phyloP scores from a whole-genome alignment of 2,329 filamentous ascomycete species.

The Pseudogymnoascus sp. region DNA sequence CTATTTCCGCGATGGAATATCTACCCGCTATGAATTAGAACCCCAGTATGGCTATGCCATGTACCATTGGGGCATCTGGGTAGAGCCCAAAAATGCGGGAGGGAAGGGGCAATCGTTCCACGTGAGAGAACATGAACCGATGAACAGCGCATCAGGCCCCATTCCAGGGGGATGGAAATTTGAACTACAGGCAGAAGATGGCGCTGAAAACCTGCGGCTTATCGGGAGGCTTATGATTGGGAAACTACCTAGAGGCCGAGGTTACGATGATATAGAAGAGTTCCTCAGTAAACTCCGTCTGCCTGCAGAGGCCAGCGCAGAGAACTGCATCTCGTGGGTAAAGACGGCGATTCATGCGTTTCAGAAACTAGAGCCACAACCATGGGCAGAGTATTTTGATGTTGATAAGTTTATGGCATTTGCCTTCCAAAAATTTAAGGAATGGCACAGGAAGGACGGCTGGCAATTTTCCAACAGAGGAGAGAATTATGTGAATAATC shows the following conservation, averaged over 20 bases:
- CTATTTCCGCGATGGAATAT: neutral
- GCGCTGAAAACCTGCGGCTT: neutral
- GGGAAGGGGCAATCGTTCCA: neutral
- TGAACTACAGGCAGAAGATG: neutral
- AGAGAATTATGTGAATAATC: neutral
- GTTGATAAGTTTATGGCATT: neutral
- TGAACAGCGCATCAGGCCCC: neutral
- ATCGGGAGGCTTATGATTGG: neutral
- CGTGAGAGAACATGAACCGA: neutral
- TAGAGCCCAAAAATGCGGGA: neutral
- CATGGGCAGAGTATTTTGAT: neutral
- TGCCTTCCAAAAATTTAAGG: neutral
- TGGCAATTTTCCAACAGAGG: neutral
- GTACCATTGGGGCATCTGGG: neutral
- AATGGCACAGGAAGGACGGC: neutral
- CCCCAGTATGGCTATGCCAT: neutral
- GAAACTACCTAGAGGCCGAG: neutral
- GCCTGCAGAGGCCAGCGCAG: neutral
- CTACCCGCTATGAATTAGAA: neutral
- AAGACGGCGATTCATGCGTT: neutral
- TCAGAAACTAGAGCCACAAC: neutral
- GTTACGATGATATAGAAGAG: neutral
- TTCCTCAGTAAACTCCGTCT: neutral
- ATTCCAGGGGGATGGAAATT: neutral
- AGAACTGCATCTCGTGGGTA: neutral